phyloP scores from a whole-genome alignment of 805 yeast genomes.

The Cyberlindnera xishuangbannaensis region DNA sequence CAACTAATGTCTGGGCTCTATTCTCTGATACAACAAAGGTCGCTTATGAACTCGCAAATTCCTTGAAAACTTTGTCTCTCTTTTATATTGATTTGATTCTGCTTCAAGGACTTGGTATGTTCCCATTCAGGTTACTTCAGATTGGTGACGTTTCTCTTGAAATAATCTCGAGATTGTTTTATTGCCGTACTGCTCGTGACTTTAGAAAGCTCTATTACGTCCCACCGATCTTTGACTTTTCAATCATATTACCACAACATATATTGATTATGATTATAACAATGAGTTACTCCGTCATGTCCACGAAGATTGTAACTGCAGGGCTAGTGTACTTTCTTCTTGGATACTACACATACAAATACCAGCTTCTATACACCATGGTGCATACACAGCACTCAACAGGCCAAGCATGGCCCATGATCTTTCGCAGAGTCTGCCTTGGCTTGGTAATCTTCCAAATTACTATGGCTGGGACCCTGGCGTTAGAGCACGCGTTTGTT shows the following conservation, averaged over 20 bases:
- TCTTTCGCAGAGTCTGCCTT: conserved; percentile 73
- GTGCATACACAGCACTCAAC: conserved; percentile 96
- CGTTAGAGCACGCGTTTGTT: conserved; percentile 71
- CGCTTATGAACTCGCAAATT: conserved; percentile 80
- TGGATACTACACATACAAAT: conserved; percentile 87
- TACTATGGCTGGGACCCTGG: conserved; percentile 90
- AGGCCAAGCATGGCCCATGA: conserved; percentile 92
- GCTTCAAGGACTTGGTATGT: conserved; percentile 80
- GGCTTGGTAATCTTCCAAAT: conserved; percentile 83
- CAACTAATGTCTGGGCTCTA: conserved; percentile 70
- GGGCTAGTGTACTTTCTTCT: conserved; percentile 79
- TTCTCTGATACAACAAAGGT: conserved; percentile 86
- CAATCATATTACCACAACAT: conserved; percentile 87
- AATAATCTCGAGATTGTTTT: conserved; percentile 50
- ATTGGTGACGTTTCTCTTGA: conserved; percentile 72
- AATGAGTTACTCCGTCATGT: conserved; percentile 81
- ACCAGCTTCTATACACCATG: conserved; percentile 83
- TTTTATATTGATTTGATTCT: conserved; percentile 87
- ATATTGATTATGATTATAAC: conserved; percentile 80
- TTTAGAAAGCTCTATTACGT: conserved; percentile 58
- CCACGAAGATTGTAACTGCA: conserved; percentile 80
- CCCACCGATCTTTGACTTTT: conserved; percentile 92
- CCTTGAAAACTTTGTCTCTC: conserved; percentile 70
- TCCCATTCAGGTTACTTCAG: conserved; percentile 78
- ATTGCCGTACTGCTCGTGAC: conserved; percentile 80